Percentiles rank a stretch among this genome's conserved stretches.
These are phyloP conservation scores for Moesziomyces parantarcticus DNA, from an alignment of 1,284 basidiomycete species.

Conservation along the genomic window DNA sequence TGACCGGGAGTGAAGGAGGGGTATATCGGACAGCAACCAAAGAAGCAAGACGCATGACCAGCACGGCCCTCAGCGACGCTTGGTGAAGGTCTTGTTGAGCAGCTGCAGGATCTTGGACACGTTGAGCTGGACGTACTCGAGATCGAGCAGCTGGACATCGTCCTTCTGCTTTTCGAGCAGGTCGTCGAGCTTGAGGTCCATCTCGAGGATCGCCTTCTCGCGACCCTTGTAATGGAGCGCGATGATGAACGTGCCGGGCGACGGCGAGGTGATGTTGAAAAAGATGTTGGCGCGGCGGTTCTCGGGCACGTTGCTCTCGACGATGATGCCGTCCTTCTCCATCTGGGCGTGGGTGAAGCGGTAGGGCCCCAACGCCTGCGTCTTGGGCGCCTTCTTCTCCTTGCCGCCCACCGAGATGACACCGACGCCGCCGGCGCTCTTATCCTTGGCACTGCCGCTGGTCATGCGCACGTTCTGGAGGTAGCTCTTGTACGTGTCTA, in stretches of 20 bases:
- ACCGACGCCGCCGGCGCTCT: slow-evolving; percentile 82
- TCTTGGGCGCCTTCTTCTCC: slow-evolving; percentile 89
- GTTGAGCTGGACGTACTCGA: slow-evolving; percentile 97
- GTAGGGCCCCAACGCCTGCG: slow-evolving; percentile 91
- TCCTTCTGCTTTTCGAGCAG: slow-evolving; percentile 98
- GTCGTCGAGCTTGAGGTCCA: slow-evolving; percentile 99
- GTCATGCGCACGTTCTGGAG: slow-evolving; percentile 95
- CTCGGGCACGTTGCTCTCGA: slow-evolving; percentile 97
- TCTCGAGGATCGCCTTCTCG: slow-evolving; percentile 99
- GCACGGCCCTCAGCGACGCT: slow-evolving; percentile 35
- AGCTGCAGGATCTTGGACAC: slow-evolving; percentile 92
- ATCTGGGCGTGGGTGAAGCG: slow-evolving; percentile 96
- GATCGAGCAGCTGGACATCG: slow-evolving; percentile 91
- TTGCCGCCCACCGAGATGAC: slow-evolving; percentile 96
- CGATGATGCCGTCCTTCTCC: slow-evolving; percentile 99
- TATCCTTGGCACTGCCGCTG: slow-evolving; percentile 67
- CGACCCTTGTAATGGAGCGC: slow-evolving; percentile 97
- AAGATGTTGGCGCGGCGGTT: slow-evolving; percentile 93
- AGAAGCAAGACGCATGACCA: neutral
- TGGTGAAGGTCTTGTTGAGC: slow-evolving; percentile 68
- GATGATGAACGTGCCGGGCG: slow-evolving; percentile 98
- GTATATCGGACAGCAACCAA: slow-evolving; percentile 10
- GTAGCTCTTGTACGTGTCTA: slow-evolving; percentile 99
- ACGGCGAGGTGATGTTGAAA: slow-evolving; percentile 97
- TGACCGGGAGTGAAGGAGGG: neutral